These are phyloP conservation scores for Parathielavia appendiculata DNA, from an alignment of 495 filamentous ascomycete species.

Conservation along the genomic window DNA sequence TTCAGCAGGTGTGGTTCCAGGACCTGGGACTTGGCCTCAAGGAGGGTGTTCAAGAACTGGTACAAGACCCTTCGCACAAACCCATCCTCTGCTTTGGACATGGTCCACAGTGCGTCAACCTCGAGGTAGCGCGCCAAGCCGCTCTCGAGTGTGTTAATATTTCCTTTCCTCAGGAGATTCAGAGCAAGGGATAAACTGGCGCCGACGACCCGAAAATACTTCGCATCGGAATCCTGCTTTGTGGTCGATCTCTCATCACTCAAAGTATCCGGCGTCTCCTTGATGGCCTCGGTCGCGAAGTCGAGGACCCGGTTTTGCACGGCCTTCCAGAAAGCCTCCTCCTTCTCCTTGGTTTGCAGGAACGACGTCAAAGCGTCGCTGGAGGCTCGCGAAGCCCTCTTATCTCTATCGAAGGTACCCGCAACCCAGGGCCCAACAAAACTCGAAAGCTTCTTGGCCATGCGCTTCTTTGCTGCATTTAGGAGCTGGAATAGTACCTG, in stretches of 20 bases:
- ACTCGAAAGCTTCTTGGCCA: slow-evolving; percentile 68
- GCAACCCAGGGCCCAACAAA: slow-evolving; percentile 83
- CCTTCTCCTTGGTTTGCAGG: slow-evolving; percentile 74
- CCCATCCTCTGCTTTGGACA: slow-evolving; percentile 60
- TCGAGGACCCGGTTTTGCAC: slow-evolving; percentile 72
- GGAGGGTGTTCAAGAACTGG: slow-evolving; percentile 55
- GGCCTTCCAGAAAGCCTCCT: slow-evolving; percentile 64
- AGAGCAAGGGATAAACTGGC: slow-evolving; percentile 55
- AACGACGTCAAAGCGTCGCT: slow-evolving; percentile 65
- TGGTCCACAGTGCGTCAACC: slow-evolving; percentile 67
- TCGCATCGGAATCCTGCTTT: slow-evolving; percentile 75
- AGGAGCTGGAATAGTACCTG: slow-evolving; percentile 66
- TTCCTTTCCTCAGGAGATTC: slow-evolving; percentile 49
- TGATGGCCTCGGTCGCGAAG: slow-evolving; percentile 71
- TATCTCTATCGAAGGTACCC: slow-evolving; percentile 81
- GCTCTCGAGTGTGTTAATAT: slow-evolving; percentile 47
- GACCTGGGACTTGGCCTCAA: slow-evolving; percentile 51
- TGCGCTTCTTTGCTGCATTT: slow-evolving; percentile 66
- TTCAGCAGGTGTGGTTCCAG: slow-evolving; percentile 49
- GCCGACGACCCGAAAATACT: slow-evolving; percentile 74
- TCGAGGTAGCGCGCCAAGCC: slow-evolving; percentile 53
- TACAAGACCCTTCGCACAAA: slow-evolving; percentile 67
- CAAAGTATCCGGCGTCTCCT: slow-evolving; percentile 72
- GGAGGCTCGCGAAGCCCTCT: slow-evolving; percentile 64
- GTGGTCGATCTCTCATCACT: slow-evolving; percentile 83